A percentile compares a stretch with the other conserved stretches of the same genome.
These are phyloP conservation scores for Telopea speciosissima DNA, from an alignment of 177 flowering plant species.

Conservation along the genomic window DNA sequence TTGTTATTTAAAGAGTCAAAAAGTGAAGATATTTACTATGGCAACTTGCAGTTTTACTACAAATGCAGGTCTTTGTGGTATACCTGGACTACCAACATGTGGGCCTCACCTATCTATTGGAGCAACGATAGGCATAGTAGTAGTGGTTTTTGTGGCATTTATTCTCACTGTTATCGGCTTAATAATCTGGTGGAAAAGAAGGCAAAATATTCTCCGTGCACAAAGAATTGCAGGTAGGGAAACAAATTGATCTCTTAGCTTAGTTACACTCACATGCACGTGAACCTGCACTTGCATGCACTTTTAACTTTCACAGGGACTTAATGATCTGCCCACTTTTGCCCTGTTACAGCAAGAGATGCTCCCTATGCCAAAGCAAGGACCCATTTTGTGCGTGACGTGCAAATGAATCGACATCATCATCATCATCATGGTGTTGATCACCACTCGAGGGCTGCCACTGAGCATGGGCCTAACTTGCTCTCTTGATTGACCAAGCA, in stretches of 20 bases:
- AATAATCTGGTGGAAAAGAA: conserved; percentile 79
- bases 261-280: neutral
- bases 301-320: neutral
- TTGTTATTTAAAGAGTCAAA: too few species aligned
- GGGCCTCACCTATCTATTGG: conserved; percentile 77
- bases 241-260: neutral
- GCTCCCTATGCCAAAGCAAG: conserved; percentile 97
- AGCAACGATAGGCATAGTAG: conserved; percentile 65
- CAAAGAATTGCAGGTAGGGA: conserved; percentile 74
- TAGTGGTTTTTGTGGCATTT: conserved; percentile 39
- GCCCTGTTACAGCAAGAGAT: conserved; percentile 38
- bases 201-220: conserved; percentile 85
- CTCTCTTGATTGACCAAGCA: conserved; percentile 37
- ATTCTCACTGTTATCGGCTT: conserved; percentile 49
- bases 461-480: conserved; percentile 81
- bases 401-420: conserved; percentile 69
- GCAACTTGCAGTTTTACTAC: conserved; percentile 67
- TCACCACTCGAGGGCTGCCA: conserved; percentile 57
- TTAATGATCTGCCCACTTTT: conserved; percentile 1
- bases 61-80: conserved; percentile 95
- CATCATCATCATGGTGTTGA: conserved; percentile 10
- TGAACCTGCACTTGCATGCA: neutral
- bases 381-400: conserved; percentile 73
- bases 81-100: conserved; percentile 82
- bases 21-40: conserved; percentile 10